Evolutionary conservation across 208 protist genomes (phyloP), one percentile per base, ranked within the genome.

Genomic region (Willaertia magna): DNA sequence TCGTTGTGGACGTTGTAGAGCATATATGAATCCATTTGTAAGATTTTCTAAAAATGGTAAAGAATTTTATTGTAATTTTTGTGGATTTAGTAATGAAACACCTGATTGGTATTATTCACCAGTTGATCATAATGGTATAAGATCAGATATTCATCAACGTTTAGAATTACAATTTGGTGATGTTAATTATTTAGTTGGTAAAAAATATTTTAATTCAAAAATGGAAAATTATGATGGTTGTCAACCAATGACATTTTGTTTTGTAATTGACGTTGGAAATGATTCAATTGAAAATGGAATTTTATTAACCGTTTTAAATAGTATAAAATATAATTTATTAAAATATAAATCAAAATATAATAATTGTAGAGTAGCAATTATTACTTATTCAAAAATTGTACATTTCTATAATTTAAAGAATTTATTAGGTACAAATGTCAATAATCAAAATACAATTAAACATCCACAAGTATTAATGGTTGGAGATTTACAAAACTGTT

Each of bases 1-100:
- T 9, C 30, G 78, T n/a, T 83, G 78, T 26, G 34, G 7, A 26
- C 2, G 78, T 26, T 83, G 78, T 55, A 0, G 46, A 30, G 46
- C 30, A 1, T 83, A 83, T 26, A 42, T 83, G 9, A 83, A 83
- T 55, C 78, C 78, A 83, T 83, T 83, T 55, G 30, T 55, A 16
- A 48, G 18, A 34, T 83, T 83, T 55, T 22, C 22, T 42, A 47
- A 55, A 3, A 51, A 55, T 39, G 78, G 78, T 55, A 83, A 42
- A 55, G 6, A 51, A 22, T 83, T 30, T 83, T 6, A 20, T 43
- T 83, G 78, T 42, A 83, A 83, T 20, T 83, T 83, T 55, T 83
- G 78, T 55, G 78, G 78, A 4, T 55, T 55, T 42, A 26, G 7
- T 2, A 83, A 83, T 55, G 26, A 49, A 34, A 42, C 43, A 42